Evolutionary conservation across 2,329 filamentous ascomycete species (phyloP), one percentile per base, ranked within the genome.

Genomic region (Emmonsiellopsis sp.): DNA sequence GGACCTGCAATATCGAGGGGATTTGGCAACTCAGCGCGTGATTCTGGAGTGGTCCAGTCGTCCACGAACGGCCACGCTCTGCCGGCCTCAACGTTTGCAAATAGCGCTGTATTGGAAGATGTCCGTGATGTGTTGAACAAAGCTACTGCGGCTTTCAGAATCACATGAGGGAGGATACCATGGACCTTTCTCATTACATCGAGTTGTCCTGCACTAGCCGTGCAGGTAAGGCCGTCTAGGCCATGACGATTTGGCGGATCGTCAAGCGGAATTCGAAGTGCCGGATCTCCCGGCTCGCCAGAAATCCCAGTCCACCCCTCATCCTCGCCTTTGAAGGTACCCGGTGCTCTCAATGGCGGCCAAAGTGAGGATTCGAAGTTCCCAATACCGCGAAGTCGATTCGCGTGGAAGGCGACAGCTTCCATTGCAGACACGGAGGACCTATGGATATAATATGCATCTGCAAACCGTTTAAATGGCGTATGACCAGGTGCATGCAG

Each of bases 61-160:
- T n/a, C 41, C 7, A 54, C 30, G 47, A 58, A 56, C 4, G 57
- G 57, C 51, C 54, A 59, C 8, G 16, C 11, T 20, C 57, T 51
- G 30, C 44, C 51, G 15, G 50, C 45, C 46, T 56, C 51, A 7
- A 53, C 10, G 32, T 56, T 53, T 6, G 30, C 7, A 46, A 58
- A 58, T 5, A 58, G 11, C 15, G 52, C 56, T n/a, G 52, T 32
- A 16, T 49, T 30, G 11, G 48, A 30, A 13, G 46, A 35, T 20
- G 57, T 55, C 10, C 35, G 51, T 10, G 53, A 44, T n/a, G 15
- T 13, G 30, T 57, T 58, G 35, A 53, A 46, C 13, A 58, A 15
- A 9, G 46, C 54, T 5, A 54, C 34, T 2, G 57, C 56, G 3
- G 54, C 50, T 45, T 59, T 59, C n/a, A 55, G 10, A n/a, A 54